Evolutionary conservation across 192 early-diverging fungal species (phyloP), one percentile per base, ranked within the genome.

Genomic region (Endogone sp.): DNA sequence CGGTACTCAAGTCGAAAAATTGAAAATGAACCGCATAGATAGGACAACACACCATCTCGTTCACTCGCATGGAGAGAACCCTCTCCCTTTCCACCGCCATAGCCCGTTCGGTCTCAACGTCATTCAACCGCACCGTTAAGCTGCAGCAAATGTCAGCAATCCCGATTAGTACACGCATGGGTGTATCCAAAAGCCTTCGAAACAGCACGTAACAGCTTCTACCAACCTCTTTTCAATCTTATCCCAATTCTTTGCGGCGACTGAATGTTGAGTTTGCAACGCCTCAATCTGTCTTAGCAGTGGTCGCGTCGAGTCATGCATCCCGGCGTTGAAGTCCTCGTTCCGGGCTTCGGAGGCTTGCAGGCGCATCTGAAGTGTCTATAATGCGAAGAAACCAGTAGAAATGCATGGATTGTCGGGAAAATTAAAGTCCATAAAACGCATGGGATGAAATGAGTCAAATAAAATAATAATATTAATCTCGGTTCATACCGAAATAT

Each of bases 221-320:
- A 2, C 30, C 64, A 62, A 78, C 79, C 67, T 72, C 64, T 78
- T 66, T 29, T 84, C 82, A 16, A 79, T 55, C 37, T 80, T 74
- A 49, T 84, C 83, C 68, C 80, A 75, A 29, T 76, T 78, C 56
- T 78, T 75, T n/a, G 59, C 65, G 9, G 76, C 74, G 4, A 65
- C 22, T 0, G 70, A 56, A 20, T 80, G 75, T 29, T 84, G 81
- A 23, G 79, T 74, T 57, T 84, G 80, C 20, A 84, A 32, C 2
- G 71, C 71, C 27, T 84, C 76, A 54, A 84, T 80, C 57, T 82
- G 83, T 16, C 67, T 68, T 13, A 84, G 60, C 1, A 84, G 60
- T 3, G 83, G 76, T 16, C 75, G 65, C 9, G 78, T 79, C 1
- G 83, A 75, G 26, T 80, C 80, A 66, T 84, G 78, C 37, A 80